Evolutionary conservation across 2,329 filamentous ascomycete species (phyloP), one percentile per base, ranked within the genome.

Genomic region (Trichoderma endophyticum): DNA sequence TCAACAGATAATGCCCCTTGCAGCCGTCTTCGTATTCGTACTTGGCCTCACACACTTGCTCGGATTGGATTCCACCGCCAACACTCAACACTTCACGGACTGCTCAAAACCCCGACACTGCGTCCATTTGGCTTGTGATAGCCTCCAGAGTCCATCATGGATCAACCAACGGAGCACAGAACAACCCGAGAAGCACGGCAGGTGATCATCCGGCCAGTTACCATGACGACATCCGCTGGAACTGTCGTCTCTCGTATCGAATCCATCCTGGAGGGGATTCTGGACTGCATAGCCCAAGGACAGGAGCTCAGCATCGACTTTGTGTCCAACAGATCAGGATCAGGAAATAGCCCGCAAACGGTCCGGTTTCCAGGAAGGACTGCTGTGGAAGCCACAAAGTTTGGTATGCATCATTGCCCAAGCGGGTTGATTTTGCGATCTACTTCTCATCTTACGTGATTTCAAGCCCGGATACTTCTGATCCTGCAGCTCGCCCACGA

Each of bases 401-500:
- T 90, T 74, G 81, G 88, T 89, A 78, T 56, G 82, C 24, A 9
- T n/a, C 8, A 12, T 59, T 73, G 26, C 57, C 30, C 24, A 60
- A 15, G 32, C 39, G 18, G 48, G 8, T 26, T 2, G 24, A 65
- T 30, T 18, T n/a, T 3, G 28, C 8, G 61, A 48, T 34, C 54
- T 21, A 24, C 4, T n/a, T 65, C 71, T 72, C 54, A 70, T 48
- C 15, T 48, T 14, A 2, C 14, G 21, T 26, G 32, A 34, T 12
- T 5, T 3, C 30, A 4, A 91, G 89, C 86, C 43, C 85, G 86
- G 6, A 76, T 91, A 7, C 80, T 92, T 34, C 83, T 86, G 9
- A 87, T 92, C 61, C 81, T 92, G 12, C 86, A 90, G 74, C 75
- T 90, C 2, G 86, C 87, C 1, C 89, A 90, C 73, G 85, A 89